Evolutionary conservation across 1,284 basidiomycete genomes (phyloP).

Genomic region (Ganoderma leucocontextum): DNA sequence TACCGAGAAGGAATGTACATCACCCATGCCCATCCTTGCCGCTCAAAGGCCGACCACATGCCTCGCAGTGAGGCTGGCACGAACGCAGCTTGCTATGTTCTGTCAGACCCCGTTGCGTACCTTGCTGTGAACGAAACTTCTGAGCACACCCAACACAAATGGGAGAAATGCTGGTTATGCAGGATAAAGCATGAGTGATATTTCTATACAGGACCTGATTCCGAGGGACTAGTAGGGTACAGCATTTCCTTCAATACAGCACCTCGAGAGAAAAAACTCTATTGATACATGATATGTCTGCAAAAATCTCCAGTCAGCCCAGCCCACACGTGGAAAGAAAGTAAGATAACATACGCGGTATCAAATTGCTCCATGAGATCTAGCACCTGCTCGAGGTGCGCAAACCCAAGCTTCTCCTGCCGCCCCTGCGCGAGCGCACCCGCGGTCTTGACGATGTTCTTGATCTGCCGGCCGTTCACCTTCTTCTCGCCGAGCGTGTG

Average conservation of each 20-base stretch:
- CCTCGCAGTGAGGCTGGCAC: background rate
- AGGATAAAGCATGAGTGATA: background rate
- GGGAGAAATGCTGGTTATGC: background rate
- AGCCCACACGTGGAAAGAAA: background rate
- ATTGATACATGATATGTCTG: constrained; percentile 39
- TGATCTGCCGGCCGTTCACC: constrained; percentile 70
- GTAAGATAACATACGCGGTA: constrained; percentile 48
- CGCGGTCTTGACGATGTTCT: constrained; percentile 70
- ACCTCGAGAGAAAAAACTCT: constrained; percentile 19
- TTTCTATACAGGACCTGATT: constrained; percentile 8
- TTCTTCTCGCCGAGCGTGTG: constrained; percentile 55
- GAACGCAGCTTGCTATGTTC: constrained; percentile 6
- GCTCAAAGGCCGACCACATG: background rate
- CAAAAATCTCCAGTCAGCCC: background rate
- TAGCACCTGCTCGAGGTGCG: constrained; percentile 63
- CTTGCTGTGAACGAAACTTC: background rate
- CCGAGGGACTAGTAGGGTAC: constrained; percentile 8
- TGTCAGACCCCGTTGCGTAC: constrained; percentile 17
- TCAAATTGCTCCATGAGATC: constrained; percentile 70
- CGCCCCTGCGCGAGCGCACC: constrained; percentile 61
- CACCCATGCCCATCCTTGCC: background rate
- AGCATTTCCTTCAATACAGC: constrained; percentile 5
- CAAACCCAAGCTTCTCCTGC: constrained; percentile 52
- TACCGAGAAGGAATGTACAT: background rate
- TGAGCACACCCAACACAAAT: background rate